Evolutionary conservation across 352 stramenopile species (phyloP).

Genomic region (Paralagenidium karlingii): DNA sequence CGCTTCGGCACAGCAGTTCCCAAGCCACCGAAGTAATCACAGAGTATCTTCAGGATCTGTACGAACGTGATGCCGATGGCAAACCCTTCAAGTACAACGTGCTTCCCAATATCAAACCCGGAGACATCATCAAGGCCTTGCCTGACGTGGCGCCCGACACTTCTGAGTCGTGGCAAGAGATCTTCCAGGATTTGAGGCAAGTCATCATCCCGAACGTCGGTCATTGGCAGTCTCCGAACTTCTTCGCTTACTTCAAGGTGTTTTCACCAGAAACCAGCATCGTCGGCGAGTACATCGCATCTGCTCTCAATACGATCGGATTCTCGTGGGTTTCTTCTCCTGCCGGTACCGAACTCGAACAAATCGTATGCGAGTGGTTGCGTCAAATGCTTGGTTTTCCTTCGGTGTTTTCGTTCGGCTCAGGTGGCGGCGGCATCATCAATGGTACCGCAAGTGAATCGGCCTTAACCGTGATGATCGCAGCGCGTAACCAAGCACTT

Average conservation of each 20-base stretch:
- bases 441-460: constrained; percentile 51
- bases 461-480: constrained; percentile 27
- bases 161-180: constrained; percentile 40
- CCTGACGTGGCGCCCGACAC: constrained; percentile 26
- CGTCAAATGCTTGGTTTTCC: constrained; percentile 37
- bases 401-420: constrained; percentile 33
- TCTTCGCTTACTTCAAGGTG: constrained; percentile 57
- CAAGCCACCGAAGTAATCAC: constrained; percentile 41
- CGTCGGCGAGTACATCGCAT: constrained; percentile 36
- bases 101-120: constrained; percentile 23
- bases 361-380: constrained; percentile 61
- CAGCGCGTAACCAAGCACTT: constrained; percentile 19
- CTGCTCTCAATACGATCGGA: constrained; percentile 38
- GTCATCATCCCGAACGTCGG: constrained; percentile 54
- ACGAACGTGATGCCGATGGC: constrained; percentile 19
- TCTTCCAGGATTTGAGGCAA: constrained; percentile 40
- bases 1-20: constrained; percentile 22
- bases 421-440: constrained; percentile 46
- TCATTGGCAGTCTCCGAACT: constrained; percentile 53
- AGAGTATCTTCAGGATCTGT: constrained; percentile 41
- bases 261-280: constrained; percentile 30
- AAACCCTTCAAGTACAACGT: constrained; percentile 24
- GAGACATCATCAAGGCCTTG: constrained; percentile 21
- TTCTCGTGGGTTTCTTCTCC: constrained; percentile 52
- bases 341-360: constrained; percentile 53